These are phyloP conservation scores for Favolaschia claudopus DNA, from an alignment of 768 basidiomycete genomes.

Conservation along the genomic window DNA sequence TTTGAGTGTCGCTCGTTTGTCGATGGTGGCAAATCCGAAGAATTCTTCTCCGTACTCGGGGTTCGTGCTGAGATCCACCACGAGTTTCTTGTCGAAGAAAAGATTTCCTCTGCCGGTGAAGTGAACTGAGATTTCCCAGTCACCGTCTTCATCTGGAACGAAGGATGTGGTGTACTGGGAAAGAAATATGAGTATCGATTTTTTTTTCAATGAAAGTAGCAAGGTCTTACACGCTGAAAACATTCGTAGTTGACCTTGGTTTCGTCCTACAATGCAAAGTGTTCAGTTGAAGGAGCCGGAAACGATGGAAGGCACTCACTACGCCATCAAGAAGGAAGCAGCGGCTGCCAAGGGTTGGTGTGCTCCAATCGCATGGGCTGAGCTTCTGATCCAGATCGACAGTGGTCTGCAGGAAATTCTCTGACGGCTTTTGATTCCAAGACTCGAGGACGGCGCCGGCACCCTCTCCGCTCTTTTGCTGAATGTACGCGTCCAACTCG, in stretches of 20 bases:
- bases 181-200: slow-evolving; percentile 1
- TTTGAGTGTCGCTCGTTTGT: slow-evolving; percentile 43
- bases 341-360: slow-evolving; percentile 42
- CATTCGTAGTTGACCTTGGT: slow-evolving; percentile 50
- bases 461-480: slow-evolving; percentile 41
- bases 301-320: slow-evolving; percentile 33
- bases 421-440: slow-evolving; percentile 53
- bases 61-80: slow-evolving; percentile 54
- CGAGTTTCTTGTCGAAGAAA: slow-evolving; percentile 56
- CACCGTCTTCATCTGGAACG: slow-evolving; percentile 58
- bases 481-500: slow-evolving; percentile 55
- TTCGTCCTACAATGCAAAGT: slow-evolving; percentile 34
- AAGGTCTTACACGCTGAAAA: slow-evolving; percentile 47
- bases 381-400: slow-evolving; percentile 36
- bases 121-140: slow-evolving; percentile 58
- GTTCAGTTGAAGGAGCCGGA: not conserved
- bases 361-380: slow-evolving; percentile 44
- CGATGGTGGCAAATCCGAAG: slow-evolving; percentile 53
- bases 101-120: slow-evolving; percentile 55
- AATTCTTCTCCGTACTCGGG: slow-evolving; percentile 47
- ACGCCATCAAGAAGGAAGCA: slow-evolving; percentile 52
- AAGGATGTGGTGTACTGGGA: slow-evolving; percentile 51
- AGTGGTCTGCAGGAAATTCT: slow-evolving; percentile 39
- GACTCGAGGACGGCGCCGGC: slow-evolving; percentile 50
- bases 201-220: not conserved